Base-by-base conservation (phyloP, 75 land plant species). In the Chamaecyparis obtusa region DNA sequence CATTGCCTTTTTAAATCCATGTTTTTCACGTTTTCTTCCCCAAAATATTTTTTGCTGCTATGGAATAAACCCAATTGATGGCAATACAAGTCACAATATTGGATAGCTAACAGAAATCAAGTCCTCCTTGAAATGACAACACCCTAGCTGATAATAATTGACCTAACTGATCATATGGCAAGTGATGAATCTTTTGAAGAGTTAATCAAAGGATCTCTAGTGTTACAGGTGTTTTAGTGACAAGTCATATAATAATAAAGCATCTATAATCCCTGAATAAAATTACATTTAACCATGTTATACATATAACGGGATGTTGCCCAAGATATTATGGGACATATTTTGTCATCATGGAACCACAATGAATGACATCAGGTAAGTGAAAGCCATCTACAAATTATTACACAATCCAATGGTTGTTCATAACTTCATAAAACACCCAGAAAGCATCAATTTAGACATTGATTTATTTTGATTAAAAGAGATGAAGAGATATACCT, bases 401-500 rank as follows among this genome's bases (percentile, higher is more conserved):
- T 74, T 33, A 33, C 76, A 80, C 21, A 9, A 80, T 39, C 44
- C 83, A 80, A 9, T 46, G 27, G 48, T 81, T 81, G 21, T 81
- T 19, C 46, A 81, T n/a, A 2, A 81, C 8, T 81, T 19, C 46
- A 81, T n/a, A 2, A 81, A 46, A 24, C 49, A 81, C 46, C 13
- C 46, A 2, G 24, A 80, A 81, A 27, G 1, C 32, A 44, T n/a
- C 49, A 81, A 43, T 43, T 24, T 27, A 36, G 15, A 39, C 82
- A 41, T 44, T 16, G 83, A 46, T 17, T 46, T 81, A 46, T 9
- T 15, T 21, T 39, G 24, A 17, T 37, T n/a, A 16, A 84, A 84
- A 84, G n/a, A 35, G 85, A 51, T 84, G 86, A 30, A 37, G 51
- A 85, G 41, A 10, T 43, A 83, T 91, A 97, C 99, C 97, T 97